phyloP scores from a whole-genome alignment of 1,139 yeast genomes.

The Meyerozyma athensensis region DNA sequence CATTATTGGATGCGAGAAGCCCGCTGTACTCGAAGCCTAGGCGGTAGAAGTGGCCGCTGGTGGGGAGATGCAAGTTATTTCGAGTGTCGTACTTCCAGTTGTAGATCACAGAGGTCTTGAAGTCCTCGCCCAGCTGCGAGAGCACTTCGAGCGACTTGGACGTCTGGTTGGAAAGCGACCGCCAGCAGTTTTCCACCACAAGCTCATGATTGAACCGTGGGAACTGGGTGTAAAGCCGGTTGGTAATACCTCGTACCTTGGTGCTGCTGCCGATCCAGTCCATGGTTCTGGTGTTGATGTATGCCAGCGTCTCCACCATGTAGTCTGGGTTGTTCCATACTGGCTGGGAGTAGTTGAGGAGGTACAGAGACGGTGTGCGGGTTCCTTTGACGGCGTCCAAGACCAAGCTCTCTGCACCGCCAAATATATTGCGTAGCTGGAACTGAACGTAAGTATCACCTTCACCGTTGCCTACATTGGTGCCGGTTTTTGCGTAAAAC shows the following conservation, averaged over 20 bases:
- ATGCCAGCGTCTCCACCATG: conserved; percentile 51
- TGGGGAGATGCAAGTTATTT: conserved; percentile 51
- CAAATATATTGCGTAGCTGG: conserved; percentile 72
- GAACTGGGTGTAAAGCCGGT: conserved; percentile 40
- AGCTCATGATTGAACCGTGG: conserved; percentile 47
- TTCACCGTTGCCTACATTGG: conserved; percentile 90
- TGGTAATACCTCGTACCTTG: conserved; percentile 51
- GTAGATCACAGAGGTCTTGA: conserved; percentile 55
- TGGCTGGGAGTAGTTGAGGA: conserved; percentile 63
- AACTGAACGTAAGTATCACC: conserved; percentile 87
- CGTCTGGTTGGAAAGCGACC: conserved; percentile 49
- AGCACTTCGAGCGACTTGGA: conserved; percentile 32
- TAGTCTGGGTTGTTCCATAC: conserved; percentile 46
- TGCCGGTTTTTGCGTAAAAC: conserved; percentile 83
- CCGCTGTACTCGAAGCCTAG: conserved; percentile 59
- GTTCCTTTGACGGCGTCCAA: conserved; percentile 80
- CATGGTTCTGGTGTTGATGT: conserved; percentile 54
- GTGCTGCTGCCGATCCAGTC: conserved; percentile 71
- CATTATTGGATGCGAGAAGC: conserved; percentile 20
- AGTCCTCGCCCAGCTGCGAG: conserved; percentile 53
- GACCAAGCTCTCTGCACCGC: conserved; percentile 79
- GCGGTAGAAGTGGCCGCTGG: conserved; percentile 51
- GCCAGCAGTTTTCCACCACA: conserved; percentile 58
- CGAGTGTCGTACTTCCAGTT: conserved; percentile 53
- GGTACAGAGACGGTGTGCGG: conserved; percentile 69